Base-by-base conservation (phyloP, 2,329 filamentous ascomycete genomes). In the Ophiostoma pallidulum region DNA sequence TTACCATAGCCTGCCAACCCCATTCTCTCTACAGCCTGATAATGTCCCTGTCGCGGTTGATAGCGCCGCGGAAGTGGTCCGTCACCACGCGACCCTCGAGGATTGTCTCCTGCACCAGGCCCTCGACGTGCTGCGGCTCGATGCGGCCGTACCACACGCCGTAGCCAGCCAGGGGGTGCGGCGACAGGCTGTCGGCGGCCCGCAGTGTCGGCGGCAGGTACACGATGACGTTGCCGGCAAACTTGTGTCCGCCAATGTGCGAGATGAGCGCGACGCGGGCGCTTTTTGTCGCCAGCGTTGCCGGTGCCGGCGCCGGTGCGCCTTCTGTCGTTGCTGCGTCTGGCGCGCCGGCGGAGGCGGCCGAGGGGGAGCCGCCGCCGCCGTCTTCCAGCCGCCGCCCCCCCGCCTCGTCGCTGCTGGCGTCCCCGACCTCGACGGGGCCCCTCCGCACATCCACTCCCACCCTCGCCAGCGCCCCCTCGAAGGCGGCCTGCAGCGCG, bases 91-190 rank as follows among this genome's bases (percentile, higher is more conserved):
- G 77, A 1, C 86, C 85, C 20, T 70, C 70, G 7, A 79, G 38
- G 1, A 92, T 66, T 5, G 86, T 91, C 69, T 88, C 80, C 18
- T 70, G 66, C 5, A 92, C 72, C 40, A 92, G 77, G 0, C 86
- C 86, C 59, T 89, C 82, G 0, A 90, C 84, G 60, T 91, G 77
- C 58, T 72, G 75, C 4, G 85, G 82, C 55, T 84, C 82, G 2
- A 92, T 82, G 35, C 86, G 69, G 0, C 86, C 86, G 62, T 92
- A 92, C 86, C 86, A 92, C 3, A 92, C 75, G 1, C 86, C 86
- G 57, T 77, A 77, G 0, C 86, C 85, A 1, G 76, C 78, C 43
- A 90, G 63, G 4, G 77, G 71, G 60, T 86, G 78, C 9, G 56
- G 77, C 13, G 53, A 52, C 52, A 64, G 54, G 4, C 70, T 73